Evolutionary conservation across 495 filamentous ascomycete species (phyloP).

Genomic region (Podospora didyma): DNA sequence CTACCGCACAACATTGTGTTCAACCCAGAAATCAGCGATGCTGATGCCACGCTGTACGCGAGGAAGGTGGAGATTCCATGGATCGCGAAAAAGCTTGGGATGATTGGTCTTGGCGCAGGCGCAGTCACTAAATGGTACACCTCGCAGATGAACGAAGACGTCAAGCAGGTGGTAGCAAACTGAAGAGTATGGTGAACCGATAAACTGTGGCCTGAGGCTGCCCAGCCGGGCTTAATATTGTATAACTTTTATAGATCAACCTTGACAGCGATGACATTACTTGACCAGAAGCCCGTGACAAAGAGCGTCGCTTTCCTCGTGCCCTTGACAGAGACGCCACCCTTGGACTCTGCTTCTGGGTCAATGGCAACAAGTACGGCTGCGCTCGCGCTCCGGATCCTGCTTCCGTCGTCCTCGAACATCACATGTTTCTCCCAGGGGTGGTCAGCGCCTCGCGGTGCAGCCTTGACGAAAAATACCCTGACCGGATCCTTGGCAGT

Average conservation of each 20-base stretch:
- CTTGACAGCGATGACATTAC: constrained; percentile 49
- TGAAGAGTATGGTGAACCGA: neutral
- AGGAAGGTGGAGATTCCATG: constrained; percentile 33
- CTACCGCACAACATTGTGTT: constrained; percentile 48
- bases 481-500: constrained; percentile 39
- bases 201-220: neutral
- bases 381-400: constrained; percentile 47
- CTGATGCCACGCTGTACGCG: constrained; percentile 42
- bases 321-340: constrained; percentile 10
- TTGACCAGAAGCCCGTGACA: constrained; percentile 54
- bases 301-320: constrained; percentile 53
- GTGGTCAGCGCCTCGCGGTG: constrained; percentile 3
- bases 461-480: constrained; percentile 42
- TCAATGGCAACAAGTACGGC: constrained; percentile 53
- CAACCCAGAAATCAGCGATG: constrained; percentile 47
- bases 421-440: constrained; percentile 43
- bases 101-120: neutral
- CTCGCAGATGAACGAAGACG: neutral
- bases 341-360: constrained; percentile 23
- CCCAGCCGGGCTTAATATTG: neutral
- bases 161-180: neutral
- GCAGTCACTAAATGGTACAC: neutral
- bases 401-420: constrained; percentile 56
- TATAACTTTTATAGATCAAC: constrained; percentile 41
- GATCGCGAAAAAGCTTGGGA: neutral